A percentile compares a stretch with the other conserved stretches of the same genome.
These are phyloP conservation scores for Cystobasidium pallidum DNA, from an alignment of 1,284 basidiomycete species.

Conservation along the genomic window DNA sequence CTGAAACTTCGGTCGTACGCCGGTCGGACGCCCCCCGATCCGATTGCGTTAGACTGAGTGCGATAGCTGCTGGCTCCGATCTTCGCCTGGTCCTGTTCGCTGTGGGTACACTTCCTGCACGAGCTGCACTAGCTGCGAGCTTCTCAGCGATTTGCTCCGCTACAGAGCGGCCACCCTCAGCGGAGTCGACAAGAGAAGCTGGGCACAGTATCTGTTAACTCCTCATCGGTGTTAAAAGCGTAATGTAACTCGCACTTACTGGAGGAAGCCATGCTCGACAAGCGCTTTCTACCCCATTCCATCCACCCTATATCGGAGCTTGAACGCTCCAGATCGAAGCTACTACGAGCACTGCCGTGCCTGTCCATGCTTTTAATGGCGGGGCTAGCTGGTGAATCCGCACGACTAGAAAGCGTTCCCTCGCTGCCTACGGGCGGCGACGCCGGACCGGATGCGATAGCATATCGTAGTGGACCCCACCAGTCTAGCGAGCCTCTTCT, in stretches of 20 bases:
- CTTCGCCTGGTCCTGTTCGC: slow-evolving; percentile 16
- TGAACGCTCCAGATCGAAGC: slow-evolving; percentile 43
- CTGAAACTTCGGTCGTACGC: neutral
- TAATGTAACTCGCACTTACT: slow-evolving; percentile 13
- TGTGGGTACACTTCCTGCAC: neutral
- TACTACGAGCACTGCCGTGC: slow-evolving; percentile 34
- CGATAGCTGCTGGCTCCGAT: slow-evolving; percentile 35
- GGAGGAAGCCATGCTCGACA: slow-evolving; percentile 44
- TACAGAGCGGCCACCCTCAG: slow-evolving; percentile 25
- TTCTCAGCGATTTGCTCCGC: slow-evolving; percentile 42
- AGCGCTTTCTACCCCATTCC: slow-evolving; percentile 40
- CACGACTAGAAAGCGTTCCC: slow-evolving; percentile 4
- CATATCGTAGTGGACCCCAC: slow-evolving; percentile 38
- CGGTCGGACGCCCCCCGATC: neutral
- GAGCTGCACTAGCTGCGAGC: slow-evolving; percentile 22
- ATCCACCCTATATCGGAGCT: slow-evolving; percentile 41
- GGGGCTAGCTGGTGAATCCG: slow-evolving; percentile 39
- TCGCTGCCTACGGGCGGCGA: slow-evolving; percentile 36
- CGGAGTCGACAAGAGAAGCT: slow-evolving; percentile 34
- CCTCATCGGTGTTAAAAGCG: neutral
- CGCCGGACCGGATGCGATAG: slow-evolving; percentile 4
- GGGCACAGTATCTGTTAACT: neutral
- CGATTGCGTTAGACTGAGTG: slow-evolving; percentile 10
- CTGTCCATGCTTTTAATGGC: slow-evolving; percentile 9
- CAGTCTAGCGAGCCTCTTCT: slow-evolving; percentile 23